Evolutionary conservation across 495 filamentous ascomycete genomes (phyloP).

Genomic region (Aspergillus taichungensis): DNA sequence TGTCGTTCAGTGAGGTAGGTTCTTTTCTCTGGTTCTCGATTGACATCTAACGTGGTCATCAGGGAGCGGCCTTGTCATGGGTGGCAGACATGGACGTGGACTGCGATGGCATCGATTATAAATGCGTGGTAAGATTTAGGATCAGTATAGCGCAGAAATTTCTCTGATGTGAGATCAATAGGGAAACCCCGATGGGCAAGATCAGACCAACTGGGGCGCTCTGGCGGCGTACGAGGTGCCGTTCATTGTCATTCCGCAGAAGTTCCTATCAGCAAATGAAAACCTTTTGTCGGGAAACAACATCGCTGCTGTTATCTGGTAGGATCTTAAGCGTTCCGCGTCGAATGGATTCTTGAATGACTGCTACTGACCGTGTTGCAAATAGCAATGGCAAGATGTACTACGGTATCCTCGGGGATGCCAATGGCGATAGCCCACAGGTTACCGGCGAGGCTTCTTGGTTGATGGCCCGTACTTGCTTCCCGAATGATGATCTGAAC

Average conservation of each 20-base stretch:
- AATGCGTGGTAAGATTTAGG: constrained; percentile 16
- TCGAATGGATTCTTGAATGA: no score
- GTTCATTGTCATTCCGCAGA: constrained; percentile 29
- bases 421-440: constrained; percentile 25
- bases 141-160: neutral
- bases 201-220: constrained; percentile 27
- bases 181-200: constrained; percentile 28
- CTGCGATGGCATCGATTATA: constrained; percentile 28
- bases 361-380: no score
- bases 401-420: constrained; percentile 32
- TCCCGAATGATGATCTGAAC: constrained; percentile 25
- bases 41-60: neutral
- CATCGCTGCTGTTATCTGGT: constrained; percentile 33
- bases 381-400: constrained; percentile 27
- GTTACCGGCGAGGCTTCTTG: constrained; percentile 34
- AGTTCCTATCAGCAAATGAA: constrained; percentile 17
- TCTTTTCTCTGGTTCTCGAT: neutral
- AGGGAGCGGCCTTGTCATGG: constrained; percentile 30
- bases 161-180: neutral
- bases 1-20: constrained; percentile 14
- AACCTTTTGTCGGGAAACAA: constrained; percentile 24
- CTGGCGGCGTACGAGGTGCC: constrained; percentile 32
- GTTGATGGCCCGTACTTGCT: constrained; percentile 32
- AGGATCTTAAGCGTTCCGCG: neutral
- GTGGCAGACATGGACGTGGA: constrained; percentile 34